Evolutionary conservation across 345 rosid genomes (phyloP).

Genomic region (Populus deltoides): DNA sequence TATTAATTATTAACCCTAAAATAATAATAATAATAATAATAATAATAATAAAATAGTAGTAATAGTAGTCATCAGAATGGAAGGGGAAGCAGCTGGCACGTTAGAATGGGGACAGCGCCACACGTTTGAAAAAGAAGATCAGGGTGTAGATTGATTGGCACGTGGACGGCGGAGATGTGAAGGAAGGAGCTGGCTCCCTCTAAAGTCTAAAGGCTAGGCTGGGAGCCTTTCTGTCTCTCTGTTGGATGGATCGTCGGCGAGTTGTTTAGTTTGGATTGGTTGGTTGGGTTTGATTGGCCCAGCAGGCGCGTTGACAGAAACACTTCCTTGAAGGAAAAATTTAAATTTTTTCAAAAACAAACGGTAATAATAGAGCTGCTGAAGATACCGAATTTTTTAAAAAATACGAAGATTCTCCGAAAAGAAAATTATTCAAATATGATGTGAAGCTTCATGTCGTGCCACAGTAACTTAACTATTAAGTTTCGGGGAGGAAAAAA

Average conservation of each 20-base stretch:
- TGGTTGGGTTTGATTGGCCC: not conserved
- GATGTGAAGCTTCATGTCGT: not conserved
- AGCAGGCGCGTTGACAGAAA: not conserved
- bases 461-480: not conserved
- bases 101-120: not conserved
- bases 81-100: slow-evolving; percentile 8
- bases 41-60: not conserved
- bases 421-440: not conserved
- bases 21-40: not conserved
- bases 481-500: not conserved
- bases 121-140: slow-evolving; percentile 4
- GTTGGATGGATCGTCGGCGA: not conserved
- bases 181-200: not conserved
- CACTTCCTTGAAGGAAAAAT: no score
- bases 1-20: not conserved
- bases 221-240: not conserved
- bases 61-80: not conserved
- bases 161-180: slow-evolving; percentile 17
- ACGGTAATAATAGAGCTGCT: no score
- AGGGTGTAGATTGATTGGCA: not conserved
- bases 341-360: no score
- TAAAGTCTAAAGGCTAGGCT: not conserved
- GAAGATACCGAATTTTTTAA: not conserved
- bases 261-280: not conserved
- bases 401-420: not conserved